Evolutionary conservation across 108 stramenopile species (phyloP), one percentile per base, ranked within the genome.

Genomic region (Nitzschia inconspicua): DNA sequence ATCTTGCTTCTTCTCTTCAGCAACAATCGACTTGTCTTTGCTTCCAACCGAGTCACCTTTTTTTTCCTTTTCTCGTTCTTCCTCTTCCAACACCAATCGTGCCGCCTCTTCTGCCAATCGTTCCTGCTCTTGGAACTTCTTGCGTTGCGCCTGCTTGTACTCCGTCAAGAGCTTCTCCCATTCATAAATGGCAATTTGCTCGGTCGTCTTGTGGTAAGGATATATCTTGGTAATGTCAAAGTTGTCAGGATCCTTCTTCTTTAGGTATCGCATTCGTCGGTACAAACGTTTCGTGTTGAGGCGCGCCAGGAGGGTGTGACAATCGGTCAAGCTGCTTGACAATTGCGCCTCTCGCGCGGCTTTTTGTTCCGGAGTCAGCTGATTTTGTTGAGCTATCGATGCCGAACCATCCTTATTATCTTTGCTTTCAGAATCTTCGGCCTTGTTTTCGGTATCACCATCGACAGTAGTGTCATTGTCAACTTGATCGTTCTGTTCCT

Each of bases 281-380:
- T 65, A 60, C 49, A 93, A 63, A 42, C 86, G 66, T 40, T 80
- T 72, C 2, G 82, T 87, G 57, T 93, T 93, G 44, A 89, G 66
- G 57, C 83, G 70, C 44, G 78, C 84, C 34, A 93, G 63, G 24
- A 93, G 43, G 11, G 65, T 70, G 31, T 69, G 57, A 22, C 53
- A 54, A 54, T 54, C 53, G n/a, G 53, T 32, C 8, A 54, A 5
- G 53, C 37, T 54, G 19, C 34, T 36, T 32, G 10, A 6, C 29
- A 54, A 36, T 36, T 26, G 36, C 44, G 73, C 69, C 44, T 60
- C 30, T 28, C 42, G 60, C 32, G 29, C 30, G 20, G 16, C 28
- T 27, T 18, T 47, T 46, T 57, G 22, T 41, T 60, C 43, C 8
- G 29, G 26, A 25, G 59, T 28, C 65, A 25, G 13, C 37, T 41